Conservation (phyloP, 2,329 filamentous ascomycete genomes). For the Pleomassaria siparia region DNA sequence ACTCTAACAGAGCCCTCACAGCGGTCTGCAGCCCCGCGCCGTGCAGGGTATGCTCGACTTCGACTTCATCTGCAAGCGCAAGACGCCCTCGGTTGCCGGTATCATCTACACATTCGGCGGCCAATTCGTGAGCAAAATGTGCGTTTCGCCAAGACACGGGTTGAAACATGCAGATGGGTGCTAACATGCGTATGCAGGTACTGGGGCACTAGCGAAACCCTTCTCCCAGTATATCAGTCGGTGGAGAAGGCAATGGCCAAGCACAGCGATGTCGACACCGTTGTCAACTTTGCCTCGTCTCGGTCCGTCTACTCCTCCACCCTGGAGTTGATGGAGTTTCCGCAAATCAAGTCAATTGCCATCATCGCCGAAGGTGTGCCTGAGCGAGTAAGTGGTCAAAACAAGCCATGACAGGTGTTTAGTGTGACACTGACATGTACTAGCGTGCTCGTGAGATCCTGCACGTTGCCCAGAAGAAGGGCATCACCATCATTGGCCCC, state of each 20-base stretch:
- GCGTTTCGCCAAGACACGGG: slow-evolving; percentile 36
- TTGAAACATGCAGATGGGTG: slow-evolving; percentile 6
- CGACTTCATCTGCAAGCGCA: slow-evolving; percentile 99
- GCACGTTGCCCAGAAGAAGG: slow-evolving; percentile 96
- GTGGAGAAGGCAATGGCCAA: slow-evolving; percentile 91
- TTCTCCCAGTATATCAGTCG: slow-evolving; percentile 96
- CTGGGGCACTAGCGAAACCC: slow-evolving; percentile 99
- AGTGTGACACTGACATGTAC: slow-evolving; percentile 15
- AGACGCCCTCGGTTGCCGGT: slow-evolving; percentile 92
- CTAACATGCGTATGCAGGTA: slow-evolving; percentile 57
- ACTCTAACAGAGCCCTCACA: slow-evolving; percentile 39
- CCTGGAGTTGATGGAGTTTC: slow-evolving; percentile 96
- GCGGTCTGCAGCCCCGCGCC: slow-evolving; percentile 87
- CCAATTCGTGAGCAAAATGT: slow-evolving; percentile 99
- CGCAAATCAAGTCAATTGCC: slow-evolving; percentile 97
- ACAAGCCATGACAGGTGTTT: not conserved
- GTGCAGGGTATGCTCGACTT: slow-evolving; percentile 79
- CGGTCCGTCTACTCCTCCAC: slow-evolving; percentile 98
- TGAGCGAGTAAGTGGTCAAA: slow-evolving; percentile 72
- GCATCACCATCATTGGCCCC: slow-evolving; percentile 96
- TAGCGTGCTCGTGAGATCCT: slow-evolving; percentile 97
- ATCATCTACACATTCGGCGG: slow-evolving; percentile 99
- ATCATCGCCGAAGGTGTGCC: slow-evolving; percentile 99
- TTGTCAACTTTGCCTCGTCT: slow-evolving; percentile 99
- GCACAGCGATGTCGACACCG: slow-evolving; percentile 94